These are phyloP conservation scores for Pichia exigua DNA, from an alignment of 805 yeast genomes.

Conservation along the genomic window DNA sequence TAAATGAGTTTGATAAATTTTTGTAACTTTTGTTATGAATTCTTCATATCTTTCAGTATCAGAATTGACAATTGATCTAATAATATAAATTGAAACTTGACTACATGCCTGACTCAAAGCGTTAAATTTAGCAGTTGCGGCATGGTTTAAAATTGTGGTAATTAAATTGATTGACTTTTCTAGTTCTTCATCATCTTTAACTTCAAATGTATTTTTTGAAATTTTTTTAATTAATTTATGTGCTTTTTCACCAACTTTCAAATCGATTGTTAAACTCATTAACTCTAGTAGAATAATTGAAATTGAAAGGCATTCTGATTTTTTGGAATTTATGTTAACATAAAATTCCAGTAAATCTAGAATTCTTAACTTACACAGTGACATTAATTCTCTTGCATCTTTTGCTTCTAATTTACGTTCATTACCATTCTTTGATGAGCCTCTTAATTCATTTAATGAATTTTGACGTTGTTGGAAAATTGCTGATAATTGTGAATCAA, in stretches of 20 bases:
- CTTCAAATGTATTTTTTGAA: slow-evolving; percentile 36
- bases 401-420: slow-evolving; percentile 64
- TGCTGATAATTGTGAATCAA: slow-evolving; percentile 73
- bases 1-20: slow-evolving; percentile 48
- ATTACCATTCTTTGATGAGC: slow-evolving; percentile 42
- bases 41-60: slow-evolving; percentile 25
- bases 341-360: slow-evolving; percentile 70
- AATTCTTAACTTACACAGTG: slow-evolving; percentile 68
- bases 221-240: slow-evolving; percentile 62
- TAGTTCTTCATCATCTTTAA: slow-evolving; percentile 15
- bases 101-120: slow-evolving; percentile 50
- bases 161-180: slow-evolving; percentile 23
- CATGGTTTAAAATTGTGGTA: slow-evolving; percentile 35
- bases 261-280: slow-evolving; percentile 62
- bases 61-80: slow-evolving; percentile 43
- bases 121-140: slow-evolving; percentile 37
- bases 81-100: slow-evolving; percentile 57
- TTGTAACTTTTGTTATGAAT: slow-evolving; percentile 38
- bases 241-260: slow-evolving; percentile 63
- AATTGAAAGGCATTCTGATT: slow-evolving; percentile 34
- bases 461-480: slow-evolving; percentile 80
- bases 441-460: slow-evolving; percentile 41
- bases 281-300: slow-evolving; percentile 51
- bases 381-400: slow-evolving; percentile 73
- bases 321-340: slow-evolving; percentile 37